phyloP scores from a whole-genome alignment of 2,329 filamentous ascomycete species.

The Graphiopsis chlorocephala region DNA sequence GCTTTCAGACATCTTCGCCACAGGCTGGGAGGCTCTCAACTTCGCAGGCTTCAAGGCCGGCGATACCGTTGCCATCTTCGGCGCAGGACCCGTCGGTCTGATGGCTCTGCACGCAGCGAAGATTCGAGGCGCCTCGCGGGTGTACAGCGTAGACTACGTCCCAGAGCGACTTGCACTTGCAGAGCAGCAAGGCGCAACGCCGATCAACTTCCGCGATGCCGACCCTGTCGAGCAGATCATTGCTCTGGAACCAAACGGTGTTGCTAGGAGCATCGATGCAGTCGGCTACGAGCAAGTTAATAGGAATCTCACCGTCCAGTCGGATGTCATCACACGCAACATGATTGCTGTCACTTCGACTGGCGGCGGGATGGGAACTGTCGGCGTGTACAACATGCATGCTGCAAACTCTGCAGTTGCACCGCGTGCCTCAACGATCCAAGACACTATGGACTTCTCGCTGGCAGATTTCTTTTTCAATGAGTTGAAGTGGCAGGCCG shows the following conservation, averaged over 20 bases:
- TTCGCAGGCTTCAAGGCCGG: slow-evolving; percentile 72
- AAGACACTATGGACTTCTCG: background rate
- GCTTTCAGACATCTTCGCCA: slow-evolving; percentile 52
- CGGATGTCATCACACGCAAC: slow-evolving; percentile 15
- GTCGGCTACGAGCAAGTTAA: slow-evolving; percentile 20
- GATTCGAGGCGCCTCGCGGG: slow-evolving; percentile 20
- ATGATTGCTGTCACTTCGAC: slow-evolving; percentile 10
- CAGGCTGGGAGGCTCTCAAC: slow-evolving; percentile 63
- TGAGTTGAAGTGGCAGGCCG: slow-evolving; percentile 8
- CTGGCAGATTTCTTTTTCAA: slow-evolving; percentile 12
- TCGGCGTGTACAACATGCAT: slow-evolving; percentile 14
- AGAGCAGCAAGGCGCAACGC: slow-evolving; percentile 19
- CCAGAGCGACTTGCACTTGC: slow-evolving; percentile 18
- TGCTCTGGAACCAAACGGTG: slow-evolving; percentile 19
- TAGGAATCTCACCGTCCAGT: slow-evolving; percentile 10
- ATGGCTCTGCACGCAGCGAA: slow-evolving; percentile 21
- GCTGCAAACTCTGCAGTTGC: background rate
- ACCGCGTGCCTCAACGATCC: background rate
- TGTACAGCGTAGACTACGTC: slow-evolving; percentile 23
- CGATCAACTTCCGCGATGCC: slow-evolving; percentile 20
- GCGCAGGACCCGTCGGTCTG: slow-evolving; percentile 72
- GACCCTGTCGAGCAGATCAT: slow-evolving; percentile 22
- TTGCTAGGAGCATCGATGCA: slow-evolving; percentile 16
- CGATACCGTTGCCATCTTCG: slow-evolving; percentile 76
- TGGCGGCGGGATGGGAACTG: slow-evolving; percentile 15